Percentiles rank a stretch among this genome's conserved stretches.
Evolutionary conservation across 1,284 basidiomycete species (phyloP).

Genomic region (Cystobasidium pallidum): DNA sequence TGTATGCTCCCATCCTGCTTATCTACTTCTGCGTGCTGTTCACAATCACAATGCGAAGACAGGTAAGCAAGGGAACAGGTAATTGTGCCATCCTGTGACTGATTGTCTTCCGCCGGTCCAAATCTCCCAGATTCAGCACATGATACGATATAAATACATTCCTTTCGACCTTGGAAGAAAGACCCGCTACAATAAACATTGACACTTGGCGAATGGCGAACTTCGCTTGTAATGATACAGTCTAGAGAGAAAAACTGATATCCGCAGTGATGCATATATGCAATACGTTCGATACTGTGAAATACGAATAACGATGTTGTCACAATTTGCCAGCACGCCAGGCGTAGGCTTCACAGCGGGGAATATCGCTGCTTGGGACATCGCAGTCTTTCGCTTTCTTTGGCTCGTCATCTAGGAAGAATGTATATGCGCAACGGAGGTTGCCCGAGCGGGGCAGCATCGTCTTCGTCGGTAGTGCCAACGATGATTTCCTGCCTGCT

Average conservation of each 20-base stretch:
- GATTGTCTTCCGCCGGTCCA: conserved; percentile 51
- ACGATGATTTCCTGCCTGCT: background rate
- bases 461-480: background rate
- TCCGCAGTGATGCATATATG: background rate
- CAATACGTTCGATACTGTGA: background rate
- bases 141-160: conserved; percentile 92
- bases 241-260: background rate
- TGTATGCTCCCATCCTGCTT: conserved; percentile 97
- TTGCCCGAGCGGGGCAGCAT: background rate
- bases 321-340: too few relatives aligned
- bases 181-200: conserved; percentile 61
- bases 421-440: background rate
- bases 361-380: too few relatives aligned
- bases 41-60: conserved; percentile 51
- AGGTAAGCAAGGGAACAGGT: conserved; percentile 8
- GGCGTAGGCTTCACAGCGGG: too few relatives aligned
- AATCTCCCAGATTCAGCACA: conserved; percentile 65
- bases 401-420: background rate
- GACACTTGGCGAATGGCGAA: background rate
- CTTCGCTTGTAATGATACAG: conserved; percentile 13
- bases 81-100: background rate
- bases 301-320: background rate
- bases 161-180: conserved; percentile 91
- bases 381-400: too few relatives aligned
- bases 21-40: conserved; percentile 66